These are phyloP conservation scores for Paracamarosporium sp. DNA, from an alignment of 2,329 filamentous ascomycete genomes.

Conservation along the genomic window DNA sequence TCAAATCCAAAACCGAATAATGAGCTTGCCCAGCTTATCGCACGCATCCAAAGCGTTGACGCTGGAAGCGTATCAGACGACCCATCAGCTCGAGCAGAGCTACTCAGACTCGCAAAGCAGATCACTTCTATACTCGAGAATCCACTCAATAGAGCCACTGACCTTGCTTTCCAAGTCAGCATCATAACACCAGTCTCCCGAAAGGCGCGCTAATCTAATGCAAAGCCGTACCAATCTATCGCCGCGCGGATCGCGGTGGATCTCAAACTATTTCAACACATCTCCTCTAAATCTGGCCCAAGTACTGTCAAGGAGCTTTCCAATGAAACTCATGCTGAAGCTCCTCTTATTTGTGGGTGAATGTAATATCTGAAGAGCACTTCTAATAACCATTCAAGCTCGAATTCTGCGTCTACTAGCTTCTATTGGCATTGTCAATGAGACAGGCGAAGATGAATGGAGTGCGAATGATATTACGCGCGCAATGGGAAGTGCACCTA, in stretches of 20 bases:
- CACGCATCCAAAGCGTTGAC: background rate
- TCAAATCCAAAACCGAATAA: too few species aligned
- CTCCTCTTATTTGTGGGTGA: slow-evolving; percentile 13
- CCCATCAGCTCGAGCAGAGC: background rate
- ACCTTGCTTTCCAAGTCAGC: slow-evolving; percentile 15
- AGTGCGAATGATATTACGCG: slow-evolving; percentile 16
- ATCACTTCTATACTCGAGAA: slow-evolving; percentile 10
- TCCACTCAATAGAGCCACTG: slow-evolving; percentile 15
- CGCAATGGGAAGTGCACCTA: slow-evolving; percentile 15
- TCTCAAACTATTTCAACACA: slow-evolving; percentile 15
- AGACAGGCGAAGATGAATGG: slow-evolving; percentile 9
- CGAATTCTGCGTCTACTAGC: slow-evolving; percentile 20
- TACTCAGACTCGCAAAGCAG: slow-evolving; percentile 1
- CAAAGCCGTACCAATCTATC: slow-evolving; percentile 6
- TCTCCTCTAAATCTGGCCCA: slow-evolving; percentile 5
- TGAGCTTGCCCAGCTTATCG: background rate
- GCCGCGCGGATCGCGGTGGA: slow-evolving; percentile 16
- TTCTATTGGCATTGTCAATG: slow-evolving; percentile 12
- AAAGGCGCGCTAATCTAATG: background rate
- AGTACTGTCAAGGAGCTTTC: slow-evolving; percentile 22
- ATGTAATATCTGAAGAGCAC: background rate
- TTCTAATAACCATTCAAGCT: slow-evolving; percentile 1
- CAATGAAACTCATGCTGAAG: slow-evolving; percentile 4
- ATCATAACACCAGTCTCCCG: too few species aligned
- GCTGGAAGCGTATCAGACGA: background rate